Evolutionary conservation across 768 basidiomycete genomes (phyloP).

Genomic region (Suillus lakei): DNA sequence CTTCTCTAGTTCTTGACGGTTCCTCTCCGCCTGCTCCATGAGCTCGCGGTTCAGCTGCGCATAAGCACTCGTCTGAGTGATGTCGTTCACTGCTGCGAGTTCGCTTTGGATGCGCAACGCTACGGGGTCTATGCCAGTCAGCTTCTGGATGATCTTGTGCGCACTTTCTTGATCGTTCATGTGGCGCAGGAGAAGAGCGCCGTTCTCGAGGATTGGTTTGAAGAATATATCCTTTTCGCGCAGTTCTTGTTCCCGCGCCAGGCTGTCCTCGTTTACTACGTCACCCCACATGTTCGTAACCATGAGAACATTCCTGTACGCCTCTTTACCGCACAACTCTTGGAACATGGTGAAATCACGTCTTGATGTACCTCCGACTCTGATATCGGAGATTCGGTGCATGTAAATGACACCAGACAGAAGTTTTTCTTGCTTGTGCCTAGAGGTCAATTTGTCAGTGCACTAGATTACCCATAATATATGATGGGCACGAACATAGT

Average conservation of each 20-base stretch:
- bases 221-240: slow-evolving; percentile 48
- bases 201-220: slow-evolving; percentile 51
- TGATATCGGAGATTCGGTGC: slow-evolving; percentile 55
- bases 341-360: slow-evolving; percentile 57
- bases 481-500: slow-evolving; percentile 29
- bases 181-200: slow-evolving; percentile 49
- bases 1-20: slow-evolving; percentile 50
- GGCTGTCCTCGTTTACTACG: slow-evolving; percentile 42
- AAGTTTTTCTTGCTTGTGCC: slow-evolving; percentile 40
- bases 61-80: slow-evolving; percentile 59
- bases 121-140: slow-evolving; percentile 46
- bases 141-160: slow-evolving; percentile 45
- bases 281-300: slow-evolving; percentile 59
- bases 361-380: slow-evolving; percentile 51
- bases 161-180: slow-evolving; percentile 47
- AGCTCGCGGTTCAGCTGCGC: slow-evolving; percentile 56
- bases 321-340: slow-evolving; percentile 55
- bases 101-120: slow-evolving; percentile 60
- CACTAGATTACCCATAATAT: background rate
- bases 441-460: slow-evolving; percentile 20
- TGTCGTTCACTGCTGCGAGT: slow-evolving; percentile 49
- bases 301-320: slow-evolving; percentile 54
- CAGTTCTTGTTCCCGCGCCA: slow-evolving; percentile 51
- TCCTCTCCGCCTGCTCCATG: slow-evolving; percentile 48
- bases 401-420: slow-evolving; percentile 57